phyloP scores from a whole-genome alignment of 352 stramenopile species.

The Phytopythium ostracodes region DNA sequence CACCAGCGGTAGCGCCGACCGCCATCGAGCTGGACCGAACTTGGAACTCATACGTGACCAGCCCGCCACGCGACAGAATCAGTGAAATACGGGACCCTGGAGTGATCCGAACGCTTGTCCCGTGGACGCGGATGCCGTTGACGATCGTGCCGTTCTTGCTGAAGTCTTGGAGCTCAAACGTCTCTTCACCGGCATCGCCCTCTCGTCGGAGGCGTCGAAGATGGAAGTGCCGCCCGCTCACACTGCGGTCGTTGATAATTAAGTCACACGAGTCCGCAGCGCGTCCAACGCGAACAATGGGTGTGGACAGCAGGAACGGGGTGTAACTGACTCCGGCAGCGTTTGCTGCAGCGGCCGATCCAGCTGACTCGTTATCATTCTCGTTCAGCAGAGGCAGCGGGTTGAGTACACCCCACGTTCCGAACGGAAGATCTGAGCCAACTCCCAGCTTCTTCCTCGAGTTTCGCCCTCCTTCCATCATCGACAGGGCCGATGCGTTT shows the following conservation, averaged over 20 bases:
- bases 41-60: slow-evolving; percentile 88
- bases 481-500: neutral
- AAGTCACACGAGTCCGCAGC: slow-evolving; percentile 83
- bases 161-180: slow-evolving; percentile 84
- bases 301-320: slow-evolving; percentile 64
- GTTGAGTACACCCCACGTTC: slow-evolving; percentile 67
- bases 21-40: slow-evolving; percentile 22
- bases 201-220: slow-evolving; percentile 63
- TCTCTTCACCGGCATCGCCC: slow-evolving; percentile 43
- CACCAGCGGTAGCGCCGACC: slow-evolving; percentile 1
- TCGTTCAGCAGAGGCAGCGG: slow-evolving; percentile 73
- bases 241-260: slow-evolving; percentile 85
- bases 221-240: slow-evolving; percentile 84
- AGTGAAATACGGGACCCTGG: slow-evolving; percentile 78
- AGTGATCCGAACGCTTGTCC: slow-evolving; percentile 63
- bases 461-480: neutral
- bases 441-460: neutral
- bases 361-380: slow-evolving; percentile 30
- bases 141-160: slow-evolving; percentile 90
- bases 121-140: slow-evolving; percentile 83
- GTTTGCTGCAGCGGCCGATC: slow-evolving; percentile 4
- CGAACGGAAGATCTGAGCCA: slow-evolving; percentile 46
- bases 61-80: slow-evolving; percentile 76
- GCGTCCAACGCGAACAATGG: slow-evolving; percentile 73
- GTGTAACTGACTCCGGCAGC: slow-evolving; percentile 34